phyloP scores from a whole-genome alignment of 2,329 filamentous ascomycete genomes.

The Fusarium nodosum region DNA sequence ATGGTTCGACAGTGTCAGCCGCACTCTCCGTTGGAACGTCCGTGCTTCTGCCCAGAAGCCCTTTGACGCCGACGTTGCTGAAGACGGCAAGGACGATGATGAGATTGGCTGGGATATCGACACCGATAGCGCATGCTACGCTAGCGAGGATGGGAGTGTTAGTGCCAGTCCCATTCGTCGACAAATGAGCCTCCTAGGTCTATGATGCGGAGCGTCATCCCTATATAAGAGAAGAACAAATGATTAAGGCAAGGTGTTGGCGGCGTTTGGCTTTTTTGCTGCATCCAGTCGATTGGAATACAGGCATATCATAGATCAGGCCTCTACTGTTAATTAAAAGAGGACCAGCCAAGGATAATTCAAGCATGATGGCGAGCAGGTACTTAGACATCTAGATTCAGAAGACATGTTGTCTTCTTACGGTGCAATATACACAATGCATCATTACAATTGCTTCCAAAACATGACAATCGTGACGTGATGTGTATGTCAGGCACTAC shows the following conservation, averaged over 20 bases:
- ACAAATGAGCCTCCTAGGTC: constrained; percentile 79
- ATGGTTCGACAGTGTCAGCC: constrained; percentile 96
- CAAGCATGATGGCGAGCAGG: neutral
- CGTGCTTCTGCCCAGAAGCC: constrained; percentile 92
- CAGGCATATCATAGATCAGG: constrained; percentile 14
- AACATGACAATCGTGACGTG: neutral
- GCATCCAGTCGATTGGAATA: constrained; percentile 11
- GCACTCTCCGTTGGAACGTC: constrained; percentile 95
- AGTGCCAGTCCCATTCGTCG: constrained; percentile 76
- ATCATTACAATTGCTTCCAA: neutral
- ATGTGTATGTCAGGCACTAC: neutral
- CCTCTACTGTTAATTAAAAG: constrained; percentile 4
- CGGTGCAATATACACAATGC: constrained; percentile 15
- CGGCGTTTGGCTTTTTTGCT: constrained; percentile 35
- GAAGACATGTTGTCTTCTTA: neutral
- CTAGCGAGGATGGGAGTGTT: constrained; percentile 79
- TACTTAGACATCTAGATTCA: constrained; percentile 33
- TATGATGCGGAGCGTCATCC: constrained; percentile 42
- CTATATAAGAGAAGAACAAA: constrained; percentile 4
- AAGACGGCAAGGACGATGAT: constrained; percentile 64
- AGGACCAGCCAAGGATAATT: neutral
- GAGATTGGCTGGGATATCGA: constrained; percentile 92
- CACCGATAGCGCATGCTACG: constrained; percentile 80
- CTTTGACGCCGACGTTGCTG: constrained; percentile 70
- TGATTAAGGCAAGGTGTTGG: constrained; percentile 43